Base-by-base conservation (phyloP, 2,329 filamentous ascomycete genomes). In the Rutstroemia sp. region DNA sequence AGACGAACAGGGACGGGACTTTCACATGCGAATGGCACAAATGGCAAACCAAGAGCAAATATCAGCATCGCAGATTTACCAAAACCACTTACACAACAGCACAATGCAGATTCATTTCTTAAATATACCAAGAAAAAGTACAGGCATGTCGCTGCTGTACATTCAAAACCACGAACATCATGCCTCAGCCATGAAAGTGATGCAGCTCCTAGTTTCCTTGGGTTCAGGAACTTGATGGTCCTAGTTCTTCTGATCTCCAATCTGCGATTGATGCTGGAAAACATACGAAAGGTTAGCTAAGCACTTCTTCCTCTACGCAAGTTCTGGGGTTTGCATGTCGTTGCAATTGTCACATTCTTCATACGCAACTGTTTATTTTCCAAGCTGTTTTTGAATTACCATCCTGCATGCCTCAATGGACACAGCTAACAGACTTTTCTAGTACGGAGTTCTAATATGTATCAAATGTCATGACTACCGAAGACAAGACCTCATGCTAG, bases 211-310 rank as follows among this genome's bases (percentile, higher is more conserved):
- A 96, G 90, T 70, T 97, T 96, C 69, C 75, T 96, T 16, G 94
- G 94, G 0, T 97, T 99, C 70, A 80, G 92, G 59, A 99, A 99
- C 70, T 80, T 99, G 61, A 96, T 96, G 90, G 88, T 96, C 41
- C 86, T 97, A 67, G 90, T 96, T 39, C 74, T 96, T 59, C 84
- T 97, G 67, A 90, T 92, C 50, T 94, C 92, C 66, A 99, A 99
- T 70, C 74, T 99, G 52, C 86, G 94, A 62, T 79, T 99, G 67
- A 90, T 97, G 75, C 91, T 99, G 68, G 94, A 97, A 73, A 99
- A 99, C 70, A 54, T 56, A 34, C 54, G 49, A 52, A 56, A 56
- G 54, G 54, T 54, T 34, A 34, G 18, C 16, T 34, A 10, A 14
- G 27, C 38, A 16, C 21, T 18, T 30, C 14, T 19, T 30, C 19